Base-by-base conservation (phyloP, 345 rosid genomes). In the Citrus unshiu region DNA sequence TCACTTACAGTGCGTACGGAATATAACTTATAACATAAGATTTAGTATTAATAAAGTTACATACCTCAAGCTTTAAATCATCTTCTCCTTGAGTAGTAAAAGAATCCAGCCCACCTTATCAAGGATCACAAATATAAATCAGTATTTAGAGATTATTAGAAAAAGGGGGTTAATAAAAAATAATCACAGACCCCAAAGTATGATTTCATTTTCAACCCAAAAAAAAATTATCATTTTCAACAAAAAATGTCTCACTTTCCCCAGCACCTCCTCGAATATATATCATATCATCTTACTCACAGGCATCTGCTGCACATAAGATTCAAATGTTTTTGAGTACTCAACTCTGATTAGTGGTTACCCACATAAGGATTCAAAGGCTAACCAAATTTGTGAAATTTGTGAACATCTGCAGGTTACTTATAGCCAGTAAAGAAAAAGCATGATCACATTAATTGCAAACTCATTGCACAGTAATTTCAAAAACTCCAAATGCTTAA, bases 51-150 rank as follows among this genome's bases (percentile, higher is more conserved):
- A 67, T 32, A 68, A 81, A 46, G 73, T 76, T 46, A 85, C 95
- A 78, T 91, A 92, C 98, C 63, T 91, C 94, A 63, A 91, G 88
- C 81, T 86, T 90, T 34, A 90, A 77, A 73, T 80, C 93, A 68
- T 84, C 86, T 75, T 86, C 92, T 69, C 81, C 85, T 58, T 16
- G 89, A 77, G 81, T 72, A 79, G 63, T 69, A 74, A 76, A 79
- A 78, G 81, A 82, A 73, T 87, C 84, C 76, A 88, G 81, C 80
- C 88, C 95, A 86, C 95, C 97, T 91, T 64, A 66, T 24, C 57
- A 74, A 73, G 30, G 61, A 67, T n/a, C 34, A 80, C 40, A 80
- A 32, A 49, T 40, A 63, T 40, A 74, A 54, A 77, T 59, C 51
- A 62, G 62, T 61, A 54, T 80, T 63, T n/a, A 81, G 75, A 80